Evolutionary conservation across 176 grass and related monocot species (phyloP), one percentile per base, ranked within the genome.

Genomic region (Ananas comosus): DNA sequence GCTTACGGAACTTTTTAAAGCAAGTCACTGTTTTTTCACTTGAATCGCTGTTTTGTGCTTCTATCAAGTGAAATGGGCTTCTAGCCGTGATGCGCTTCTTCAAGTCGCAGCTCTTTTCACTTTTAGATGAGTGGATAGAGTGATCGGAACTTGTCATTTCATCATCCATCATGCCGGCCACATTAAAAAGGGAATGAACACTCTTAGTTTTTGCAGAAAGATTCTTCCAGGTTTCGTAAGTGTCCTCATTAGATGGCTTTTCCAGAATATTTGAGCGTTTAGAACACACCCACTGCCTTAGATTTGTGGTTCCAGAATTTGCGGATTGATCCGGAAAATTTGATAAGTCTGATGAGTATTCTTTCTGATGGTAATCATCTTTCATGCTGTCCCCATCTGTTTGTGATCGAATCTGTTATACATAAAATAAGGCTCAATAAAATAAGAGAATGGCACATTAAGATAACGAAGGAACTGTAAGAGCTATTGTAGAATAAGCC

Each of bases 331-430:
- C 33, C 33, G n/a, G 50, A 52, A 21, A 9, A 66, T 54, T 51
- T 19, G 14, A 67, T 47, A 50, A 17, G 49, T 58, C 13, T 74
- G 58, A 18, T 61, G 9, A 21, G 16, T 21, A 23, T 16, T 80
- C 81, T 65, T 74, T 33, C 28, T 67, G 65, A 12, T 65, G 69
- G 47, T 42, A 24, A 28, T 64, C 80, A 21, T 80, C 64, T 49
- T 77, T 78, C 50, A 65, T 25, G 28, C 65, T 73, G 59, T 65
- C 59, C 16, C 52, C 77, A 57, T 63, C 67, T 53, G 42, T 13
- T 14, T 57, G 50, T 76, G 61, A 42, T 80, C 47, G 72, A 70
- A 70, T 73, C 85, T 87, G 72, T 25, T 42, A 56, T 13, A 76
- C 24, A 72, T 9, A 12, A 80, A 72, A 27, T 27, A 2, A 27